phyloP scores from a whole-genome alignment of 352 stramenopile genomes.

The Globisporangium rhizosaccharum region DNA sequence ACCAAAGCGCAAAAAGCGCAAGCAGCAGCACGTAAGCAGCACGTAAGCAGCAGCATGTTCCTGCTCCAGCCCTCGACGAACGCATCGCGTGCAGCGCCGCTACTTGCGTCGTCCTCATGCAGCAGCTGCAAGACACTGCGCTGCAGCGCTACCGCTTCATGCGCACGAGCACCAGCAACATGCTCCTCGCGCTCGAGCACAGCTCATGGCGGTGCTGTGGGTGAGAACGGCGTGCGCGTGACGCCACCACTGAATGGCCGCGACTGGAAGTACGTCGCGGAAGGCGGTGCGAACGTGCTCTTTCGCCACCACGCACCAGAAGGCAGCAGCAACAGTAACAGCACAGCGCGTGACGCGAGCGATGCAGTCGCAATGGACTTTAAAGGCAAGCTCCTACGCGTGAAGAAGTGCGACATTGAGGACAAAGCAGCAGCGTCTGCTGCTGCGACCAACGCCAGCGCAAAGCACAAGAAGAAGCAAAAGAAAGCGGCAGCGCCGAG shows the following conservation, averaged over 20 bases:
- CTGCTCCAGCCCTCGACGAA: conserved; percentile 32
- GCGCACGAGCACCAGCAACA: background rate
- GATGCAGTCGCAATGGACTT: conserved; percentile 28
- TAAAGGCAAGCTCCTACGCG: conserved; percentile 68
- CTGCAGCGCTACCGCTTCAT: background rate
- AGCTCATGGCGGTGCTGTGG: background rate
- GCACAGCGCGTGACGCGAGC: background rate
- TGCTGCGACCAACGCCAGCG: background rate
- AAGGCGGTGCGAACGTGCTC: conserved; percentile 82
- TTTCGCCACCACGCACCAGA: conserved; percentile 58
- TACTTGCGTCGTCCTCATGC: no score
- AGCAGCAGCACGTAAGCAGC: background rate
- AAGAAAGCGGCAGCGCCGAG: conserved; percentile 2
- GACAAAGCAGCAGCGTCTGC: conserved; percentile 1
- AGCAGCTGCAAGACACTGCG: background rate
- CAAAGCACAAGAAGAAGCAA: conserved; percentile 23
- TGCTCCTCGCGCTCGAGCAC: background rate
- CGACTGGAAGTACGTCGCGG: conserved; percentile 86
- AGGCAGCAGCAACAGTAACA: background rate
- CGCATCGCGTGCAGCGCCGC: background rate
- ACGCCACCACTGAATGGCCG: conserved; percentile 24
- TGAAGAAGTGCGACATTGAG: conserved; percentile 77
- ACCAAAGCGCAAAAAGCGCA: background rate
- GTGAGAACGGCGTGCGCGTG: conserved; percentile 10
- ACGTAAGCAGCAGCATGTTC: conserved; percentile 25